Evolutionary conservation across 2,329 filamentous ascomycete species (phyloP).

Genomic region (Fusarium piperis): DNA sequence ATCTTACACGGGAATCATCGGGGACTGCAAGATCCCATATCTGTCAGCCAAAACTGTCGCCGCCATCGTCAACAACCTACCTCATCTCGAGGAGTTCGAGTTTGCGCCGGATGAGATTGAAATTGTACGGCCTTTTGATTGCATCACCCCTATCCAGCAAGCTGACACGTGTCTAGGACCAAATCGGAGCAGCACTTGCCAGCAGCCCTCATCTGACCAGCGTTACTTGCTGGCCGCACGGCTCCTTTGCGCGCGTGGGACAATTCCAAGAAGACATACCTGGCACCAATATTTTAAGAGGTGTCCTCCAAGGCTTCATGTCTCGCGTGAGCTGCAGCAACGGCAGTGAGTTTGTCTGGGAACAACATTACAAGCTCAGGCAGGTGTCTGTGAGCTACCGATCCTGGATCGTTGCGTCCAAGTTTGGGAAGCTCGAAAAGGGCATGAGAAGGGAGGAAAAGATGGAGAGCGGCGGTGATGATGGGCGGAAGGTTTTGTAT

Average conservation of each 20-base stretch:
- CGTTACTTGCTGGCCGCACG: slow-evolving; percentile 10
- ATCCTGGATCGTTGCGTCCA: slow-evolving; percentile 17
- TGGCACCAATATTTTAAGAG: neutral
- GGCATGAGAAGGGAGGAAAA: slow-evolving; percentile 10
- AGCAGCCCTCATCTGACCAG: slow-evolving; percentile 5
- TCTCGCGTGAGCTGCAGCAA: neutral
- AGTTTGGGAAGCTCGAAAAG: slow-evolving; percentile 6
- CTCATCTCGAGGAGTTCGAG: slow-evolving; percentile 4
- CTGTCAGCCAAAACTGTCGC: slow-evolving; percentile 15
- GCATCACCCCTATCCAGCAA: neutral
- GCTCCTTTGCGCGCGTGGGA: neutral
- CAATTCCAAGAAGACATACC: neutral
- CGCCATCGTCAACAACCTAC: slow-evolving; percentile 18
- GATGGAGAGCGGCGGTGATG: neutral
- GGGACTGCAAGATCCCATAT: slow-evolving; percentile 1
- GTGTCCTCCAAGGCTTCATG: slow-evolving; percentile 4
- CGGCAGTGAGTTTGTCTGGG: slow-evolving; percentile 8
- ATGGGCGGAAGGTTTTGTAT: slow-evolving; percentile 1
- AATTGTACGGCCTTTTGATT: slow-evolving; percentile 1
- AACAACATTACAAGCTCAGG: slow-evolving; percentile 19
- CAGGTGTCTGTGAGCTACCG: neutral
- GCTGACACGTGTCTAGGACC: neutral
- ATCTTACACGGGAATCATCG: neutral
- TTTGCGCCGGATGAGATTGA: slow-evolving; percentile 10
- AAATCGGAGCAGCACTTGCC: slow-evolving; percentile 17